Evolutionary conservation across 257 asterid genomes (phyloP), one percentile per base, ranked within the genome.

Genomic region (Solanum neorickii): DNA sequence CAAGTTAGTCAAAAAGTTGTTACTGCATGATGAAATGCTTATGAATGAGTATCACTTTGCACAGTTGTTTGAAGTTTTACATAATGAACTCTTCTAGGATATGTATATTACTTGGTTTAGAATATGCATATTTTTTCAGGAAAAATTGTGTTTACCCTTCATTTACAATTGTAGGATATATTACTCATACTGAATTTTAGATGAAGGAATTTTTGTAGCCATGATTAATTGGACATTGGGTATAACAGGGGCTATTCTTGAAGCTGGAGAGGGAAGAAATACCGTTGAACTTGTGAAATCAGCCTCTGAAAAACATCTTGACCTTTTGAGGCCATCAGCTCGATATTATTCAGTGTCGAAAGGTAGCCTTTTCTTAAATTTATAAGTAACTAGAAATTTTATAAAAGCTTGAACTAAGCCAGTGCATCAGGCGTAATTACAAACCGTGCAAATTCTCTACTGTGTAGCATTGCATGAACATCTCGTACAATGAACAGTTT

Each of bases 301-400:
- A 88, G 94, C 92, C 91, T 94, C 98, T 52, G 98, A 94, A 88
- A 95, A 95, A 93, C 98, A 95, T 92, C 95, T 94, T 90, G 97
- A 96, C 92, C 98, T 96, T 91, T 94, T 96, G 94, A 96, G 99
- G 91, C 98, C 98, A 44, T 93, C 99, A 60, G 90, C 98, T 88
- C 98, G 99, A 90, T 94, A 93, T 88, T 94, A 91, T 92, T 95
- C 99, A 86, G 80, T 92, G 83, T 94, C 92, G 88, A 96, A 93
- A 96, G 99, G 98, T 95, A 93, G 89, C 73, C 83, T 73, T 74
- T 91, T 42, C 75, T 73, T 70, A 31, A 31, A 70, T 9, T 37
- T 35, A 23, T 39, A 75, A 75, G 21, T 75, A 3, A 75, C 12
- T 12, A 75, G 82, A 75, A 39, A 21, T 21, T 74, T 21, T 39